Evolutionary conservation across 352 stramenopile genomes (phyloP).

Genomic region (Globisporangium abappressorium): DNA sequence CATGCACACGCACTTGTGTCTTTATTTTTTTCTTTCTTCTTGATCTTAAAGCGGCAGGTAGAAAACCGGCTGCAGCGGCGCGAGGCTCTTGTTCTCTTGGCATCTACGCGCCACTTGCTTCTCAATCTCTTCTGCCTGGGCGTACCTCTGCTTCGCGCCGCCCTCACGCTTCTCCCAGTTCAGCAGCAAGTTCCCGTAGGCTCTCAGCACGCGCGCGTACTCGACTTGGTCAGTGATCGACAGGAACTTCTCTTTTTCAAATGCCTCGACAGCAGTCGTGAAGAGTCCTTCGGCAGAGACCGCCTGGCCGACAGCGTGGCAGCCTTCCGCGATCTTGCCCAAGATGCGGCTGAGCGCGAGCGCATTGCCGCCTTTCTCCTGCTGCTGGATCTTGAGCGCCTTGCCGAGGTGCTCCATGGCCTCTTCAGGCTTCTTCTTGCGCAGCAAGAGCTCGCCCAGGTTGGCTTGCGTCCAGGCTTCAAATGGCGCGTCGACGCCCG

Average conservation of each 20-base stretch:
- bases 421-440: conserved; percentile 54
- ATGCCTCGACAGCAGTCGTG: conserved; percentile 64
- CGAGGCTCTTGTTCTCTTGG: conserved; percentile 25
- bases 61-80: conserved; percentile 44
- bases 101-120: conserved; percentile 30
- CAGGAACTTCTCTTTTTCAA: conserved; percentile 55
- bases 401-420: conserved; percentile 71
- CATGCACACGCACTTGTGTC: background rate
- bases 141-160: conserved; percentile 38
- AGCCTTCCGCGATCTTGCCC: conserved; percentile 62
- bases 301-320: conserved; percentile 57
- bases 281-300: conserved; percentile 73
- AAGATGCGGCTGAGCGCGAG: conserved; percentile 65
- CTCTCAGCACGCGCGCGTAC: conserved; percentile 58
- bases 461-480: conserved; percentile 71
- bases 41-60: conserved; percentile 41
- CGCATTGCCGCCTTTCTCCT: conserved; percentile 41
- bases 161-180: conserved; percentile 60
- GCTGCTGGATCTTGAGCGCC: conserved; percentile 57
- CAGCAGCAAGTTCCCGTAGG: conserved; percentile 48
- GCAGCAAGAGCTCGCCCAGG: conserved; percentile 60
- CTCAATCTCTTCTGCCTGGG: conserved; percentile 36
- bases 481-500: conserved; percentile 55
- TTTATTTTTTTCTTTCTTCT: background rate
- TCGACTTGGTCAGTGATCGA: conserved; percentile 59